Evolutionary conservation across 495 filamentous ascomycete genomes (phyloP).

Genomic region (Cetradonia linearis): DNA sequence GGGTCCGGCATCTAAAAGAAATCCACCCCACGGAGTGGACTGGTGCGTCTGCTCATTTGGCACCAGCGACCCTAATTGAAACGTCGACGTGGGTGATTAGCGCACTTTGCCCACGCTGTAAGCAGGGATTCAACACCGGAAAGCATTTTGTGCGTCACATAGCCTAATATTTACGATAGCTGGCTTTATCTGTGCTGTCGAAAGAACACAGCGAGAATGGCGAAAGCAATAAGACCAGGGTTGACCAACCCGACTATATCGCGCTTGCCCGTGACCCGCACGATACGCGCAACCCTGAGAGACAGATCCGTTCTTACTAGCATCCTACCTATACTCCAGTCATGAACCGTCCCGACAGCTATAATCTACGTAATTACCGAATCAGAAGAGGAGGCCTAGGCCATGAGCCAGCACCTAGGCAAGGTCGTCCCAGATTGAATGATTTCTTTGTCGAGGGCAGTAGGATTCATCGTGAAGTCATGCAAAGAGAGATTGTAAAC

Average conservation of each 20-base stretch:
- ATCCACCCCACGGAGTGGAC: neutral
- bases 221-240: too few relatives aligned
- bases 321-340: too few relatives aligned
- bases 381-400: too few relatives aligned
- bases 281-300: too few relatives aligned
- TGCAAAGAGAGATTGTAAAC: conserved; percentile 87
- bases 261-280: too few relatives aligned
- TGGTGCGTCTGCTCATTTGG: neutral
- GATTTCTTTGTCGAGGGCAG: conserved; percentile 82
- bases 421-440: conserved; percentile 31
- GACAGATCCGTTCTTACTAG: too few relatives aligned
- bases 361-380: too few relatives aligned
- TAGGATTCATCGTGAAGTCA: conserved; percentile 86
- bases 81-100: neutral
- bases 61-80: conserved; percentile 7
- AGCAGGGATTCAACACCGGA: neutral
- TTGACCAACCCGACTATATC: too few relatives aligned
- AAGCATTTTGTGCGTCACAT: conserved; percentile 9
- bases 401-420: neutral
- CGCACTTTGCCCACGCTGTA: conserved; percentile 14
- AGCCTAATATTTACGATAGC: conserved; percentile 16
- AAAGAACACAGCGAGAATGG: too few relatives aligned
- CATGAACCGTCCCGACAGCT: too few relatives aligned
- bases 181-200: conserved; percentile 13
- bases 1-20: conserved; percentile 21